phyloP scores from a whole-genome alignment of 2,329 filamentous ascomycete species.

The Knufia petricola region DNA sequence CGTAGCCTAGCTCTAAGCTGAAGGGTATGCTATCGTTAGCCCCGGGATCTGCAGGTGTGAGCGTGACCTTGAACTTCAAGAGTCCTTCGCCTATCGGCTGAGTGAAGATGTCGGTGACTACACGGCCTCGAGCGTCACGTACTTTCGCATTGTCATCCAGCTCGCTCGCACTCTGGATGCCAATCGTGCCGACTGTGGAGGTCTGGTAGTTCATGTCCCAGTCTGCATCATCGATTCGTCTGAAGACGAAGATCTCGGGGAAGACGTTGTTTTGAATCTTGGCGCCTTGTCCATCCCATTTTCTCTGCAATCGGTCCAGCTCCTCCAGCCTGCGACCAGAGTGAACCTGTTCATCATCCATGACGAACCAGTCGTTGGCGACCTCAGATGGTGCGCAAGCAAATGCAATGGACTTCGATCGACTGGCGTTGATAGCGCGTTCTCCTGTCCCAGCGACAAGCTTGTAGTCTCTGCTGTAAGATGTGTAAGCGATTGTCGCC shows the following conservation, averaged over 20 bases:
- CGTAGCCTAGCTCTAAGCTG: not conserved
- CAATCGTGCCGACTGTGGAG: not conserved
- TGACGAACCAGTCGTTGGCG: not conserved
- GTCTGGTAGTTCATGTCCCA: not conserved
- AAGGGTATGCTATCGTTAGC: not conserved
- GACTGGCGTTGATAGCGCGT: not conserved
- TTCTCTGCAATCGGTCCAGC: not conserved
- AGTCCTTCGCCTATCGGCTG: not conserved
- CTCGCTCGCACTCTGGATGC: not conserved
- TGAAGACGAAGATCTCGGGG: not conserved
- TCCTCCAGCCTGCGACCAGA: not conserved
- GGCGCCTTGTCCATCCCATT: not conserved
- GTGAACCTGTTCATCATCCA: not conserved
- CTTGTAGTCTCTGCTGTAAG: not conserved
- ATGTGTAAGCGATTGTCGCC: too few species aligned
- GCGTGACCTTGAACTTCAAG: not conserved
- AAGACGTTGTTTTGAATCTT: not conserved
- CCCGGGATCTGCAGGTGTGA: not conserved
- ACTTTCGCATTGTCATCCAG: too few species aligned
- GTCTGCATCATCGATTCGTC: not conserved
- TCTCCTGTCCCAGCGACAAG: not conserved
- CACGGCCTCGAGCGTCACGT: not conserved
- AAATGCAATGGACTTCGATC: not conserved
- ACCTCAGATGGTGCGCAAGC: not conserved
- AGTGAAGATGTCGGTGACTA: not conserved